Conservation (phyloP, 1,139 yeast genomes). For the Magnusiomyces sp. region DNA sequence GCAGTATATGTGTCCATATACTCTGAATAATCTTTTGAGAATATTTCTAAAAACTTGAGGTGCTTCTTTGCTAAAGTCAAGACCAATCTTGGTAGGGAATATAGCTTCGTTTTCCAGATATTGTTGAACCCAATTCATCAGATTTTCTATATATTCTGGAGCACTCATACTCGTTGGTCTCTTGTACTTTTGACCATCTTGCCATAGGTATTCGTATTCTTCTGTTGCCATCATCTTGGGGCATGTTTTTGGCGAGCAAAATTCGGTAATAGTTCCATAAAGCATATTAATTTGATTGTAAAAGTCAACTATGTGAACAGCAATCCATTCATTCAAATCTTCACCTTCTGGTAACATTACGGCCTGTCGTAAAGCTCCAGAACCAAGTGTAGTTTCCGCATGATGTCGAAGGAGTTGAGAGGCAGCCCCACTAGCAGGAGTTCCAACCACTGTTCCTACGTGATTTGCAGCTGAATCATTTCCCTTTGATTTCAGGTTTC, state of each 20-base stretch:
- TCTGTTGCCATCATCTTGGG: conserved; percentile 97
- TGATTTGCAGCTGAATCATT: not conserved
- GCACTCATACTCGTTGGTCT: conserved; percentile 78
- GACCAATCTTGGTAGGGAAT: conserved; percentile 85
- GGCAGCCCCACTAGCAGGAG: conserved; percentile 19
- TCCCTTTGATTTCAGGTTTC: not conserved
- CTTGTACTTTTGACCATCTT: conserved; percentile 48
- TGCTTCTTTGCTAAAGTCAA: conserved; percentile 50
- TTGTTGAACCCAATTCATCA: conserved; percentile 91
- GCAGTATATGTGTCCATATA: conserved; percentile 96
- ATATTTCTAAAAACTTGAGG: conserved; percentile 72
- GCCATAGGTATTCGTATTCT: conserved; percentile 96
- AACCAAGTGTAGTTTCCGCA: conserved; percentile 92
- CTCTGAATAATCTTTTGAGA: conserved; percentile 81
- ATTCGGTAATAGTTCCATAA: conserved; percentile 91
- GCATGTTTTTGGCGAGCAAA: conserved; percentile 86
- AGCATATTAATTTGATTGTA: conserved; percentile 95
- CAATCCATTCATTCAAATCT: conserved; percentile 89
- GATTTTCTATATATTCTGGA: conserved; percentile 84
- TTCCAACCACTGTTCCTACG: conserved; percentile 3
- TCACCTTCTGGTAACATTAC: conserved; percentile 92
- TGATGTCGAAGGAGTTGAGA: conserved; percentile 47
- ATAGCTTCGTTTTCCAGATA: conserved; percentile 81
- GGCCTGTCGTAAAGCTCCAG: conserved; percentile 85
- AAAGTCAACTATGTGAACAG: conserved; percentile 69